phyloP scores from a whole-genome alignment of 192 early-diverging fungal genomes.

The Coemansia sp. region DNA sequence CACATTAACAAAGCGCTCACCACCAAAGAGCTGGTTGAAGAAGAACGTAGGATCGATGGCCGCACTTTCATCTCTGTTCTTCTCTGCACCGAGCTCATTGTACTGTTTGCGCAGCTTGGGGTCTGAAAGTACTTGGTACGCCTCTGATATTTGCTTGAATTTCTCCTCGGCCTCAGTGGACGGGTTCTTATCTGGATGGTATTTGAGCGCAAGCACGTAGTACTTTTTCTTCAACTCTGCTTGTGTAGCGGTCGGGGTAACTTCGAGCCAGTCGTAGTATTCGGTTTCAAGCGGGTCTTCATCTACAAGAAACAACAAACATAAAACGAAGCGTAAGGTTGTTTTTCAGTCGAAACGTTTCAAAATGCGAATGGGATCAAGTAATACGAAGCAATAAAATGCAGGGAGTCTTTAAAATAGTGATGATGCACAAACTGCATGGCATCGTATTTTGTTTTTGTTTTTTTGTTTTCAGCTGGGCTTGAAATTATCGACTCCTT shows the following conservation, averaged over 20 bases:
- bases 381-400: too few species aligned
- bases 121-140: conserved; percentile 95
- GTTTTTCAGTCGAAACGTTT: neutral
- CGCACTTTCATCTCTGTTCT: conserved; percentile 59
- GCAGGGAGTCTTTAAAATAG: too few species aligned
- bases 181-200: conserved; percentile 61
- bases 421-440: too few species aligned
- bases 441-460: too few species aligned
- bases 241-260: conserved; percentile 70
- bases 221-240: conserved; percentile 94
- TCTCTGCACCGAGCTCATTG: conserved; percentile 79
- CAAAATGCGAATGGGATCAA: too few species aligned
- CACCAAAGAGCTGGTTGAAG: conserved; percentile 96
- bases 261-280: conserved; percentile 88
- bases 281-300: conserved; percentile 78
- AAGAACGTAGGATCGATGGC: conserved; percentile 91
- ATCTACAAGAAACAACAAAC: conserved; percentile 45
- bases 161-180: conserved; percentile 56
- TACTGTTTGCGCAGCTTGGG: conserved; percentile 83
- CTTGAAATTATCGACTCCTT: neutral
- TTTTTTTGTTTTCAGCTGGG: neutral
- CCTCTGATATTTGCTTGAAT: conserved; percentile 96
- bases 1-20: conserved; percentile 94
- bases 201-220: conserved; percentile 59
- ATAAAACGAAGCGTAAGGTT: neutral